Evolutionary conservation across 2,329 filamentous ascomycete species (phyloP), one percentile per base, ranked within the genome.

Genomic region (Madurella fahalii): DNA sequence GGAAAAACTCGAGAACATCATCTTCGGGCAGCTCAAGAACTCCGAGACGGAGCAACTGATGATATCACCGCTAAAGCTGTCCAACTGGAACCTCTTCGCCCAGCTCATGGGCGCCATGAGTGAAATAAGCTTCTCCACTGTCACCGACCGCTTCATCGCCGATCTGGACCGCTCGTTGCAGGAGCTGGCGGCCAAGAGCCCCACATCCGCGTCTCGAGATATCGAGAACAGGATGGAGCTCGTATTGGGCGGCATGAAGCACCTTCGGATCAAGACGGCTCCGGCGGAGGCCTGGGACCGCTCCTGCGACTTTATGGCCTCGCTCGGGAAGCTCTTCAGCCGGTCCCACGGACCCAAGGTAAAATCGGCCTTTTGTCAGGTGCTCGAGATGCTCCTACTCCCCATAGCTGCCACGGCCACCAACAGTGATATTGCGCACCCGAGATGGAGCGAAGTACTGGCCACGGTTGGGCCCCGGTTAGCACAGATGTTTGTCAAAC

Each of bases 71-170:
- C 76, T 97, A 20, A 90, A 91, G 61, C 84, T 94, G 71, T 89
- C 94, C 13, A 99, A 99, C 65, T 99, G 93, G 93, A 89, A 90
- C 56, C 84, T 99, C 2, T 96, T 96, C 68, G 87, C 90, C 17
- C 89, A 96, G 65, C 77, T 99, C 3, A 81, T 99, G 1, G 94
- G 95, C n/a, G 87, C 92, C 40, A 96, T 99, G 89, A 96, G 94
- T 71, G 87, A 89, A 43, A 86, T 94, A 60, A 93, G 95, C 67
- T 97, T 99, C 69, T 76, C 83, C 15, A 89, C 86, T 53, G 92
- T 99, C 44, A 85, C 90, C 3, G 83, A 85, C 52, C 85, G 90
- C 46, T 99, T 95, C 67, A 78, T 95, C 44, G 76, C 80, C 31
- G 92, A 97, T 66, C 78, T 99, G 5, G 89, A 91, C 53, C 78